Percentiles rank a stretch among this genome's conserved stretches.
Evolutionary conservation across 306 rosid species (phyloP).

Genomic region (Dalbergia oliveri): DNA sequence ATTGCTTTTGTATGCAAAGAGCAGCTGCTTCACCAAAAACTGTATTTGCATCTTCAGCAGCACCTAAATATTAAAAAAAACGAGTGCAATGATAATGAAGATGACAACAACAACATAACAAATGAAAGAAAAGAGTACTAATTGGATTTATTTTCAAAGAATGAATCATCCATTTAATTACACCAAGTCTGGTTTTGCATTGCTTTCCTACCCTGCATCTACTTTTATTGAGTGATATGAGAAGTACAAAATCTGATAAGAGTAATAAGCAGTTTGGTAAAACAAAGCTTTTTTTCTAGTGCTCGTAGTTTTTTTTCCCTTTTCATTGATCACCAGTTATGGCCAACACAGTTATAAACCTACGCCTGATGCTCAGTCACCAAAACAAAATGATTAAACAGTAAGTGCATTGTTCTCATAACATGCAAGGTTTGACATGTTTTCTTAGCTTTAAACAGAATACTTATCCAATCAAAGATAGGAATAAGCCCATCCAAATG

Average conservation of each 20-base stretch:
- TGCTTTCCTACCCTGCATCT: not conserved
- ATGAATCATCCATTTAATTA: constrained; percentile 26
- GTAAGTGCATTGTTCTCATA: constrained; percentile 11
- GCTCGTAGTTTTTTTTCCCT: not conserved
- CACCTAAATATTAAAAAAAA: constrained; percentile 62
- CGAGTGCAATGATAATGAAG: not conserved
- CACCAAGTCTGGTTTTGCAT: constrained; percentile 30
- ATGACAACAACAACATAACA: not conserved
- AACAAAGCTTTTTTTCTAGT: not conserved
- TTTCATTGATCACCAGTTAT: not conserved
- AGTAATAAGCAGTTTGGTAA: constrained; percentile 18
- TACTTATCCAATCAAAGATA: constrained; percentile 31
- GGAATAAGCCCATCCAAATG: constrained; percentile 26
- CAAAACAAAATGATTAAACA: constrained; percentile 7
- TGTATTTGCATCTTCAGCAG: constrained; percentile 91
- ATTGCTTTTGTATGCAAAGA: constrained; percentile 85
- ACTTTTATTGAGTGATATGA: constrained; percentile 8
- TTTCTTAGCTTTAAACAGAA: constrained; percentile 12
- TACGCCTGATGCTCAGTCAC: not conserved
- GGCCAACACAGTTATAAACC: constrained; percentile 16
- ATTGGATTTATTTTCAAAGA: constrained; percentile 11
- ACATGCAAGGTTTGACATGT: constrained; percentile 18
- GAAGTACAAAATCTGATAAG: constrained; percentile 19
- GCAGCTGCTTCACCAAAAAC: constrained; percentile 96
- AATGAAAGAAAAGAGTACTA: not conserved